Percentiles rank a stretch among this genome's conserved stretches.
These are phyloP conservation scores for Cinnamomum chago DNA, from an alignment of 164 flowering plant genomes.

Conservation along the genomic window DNA sequence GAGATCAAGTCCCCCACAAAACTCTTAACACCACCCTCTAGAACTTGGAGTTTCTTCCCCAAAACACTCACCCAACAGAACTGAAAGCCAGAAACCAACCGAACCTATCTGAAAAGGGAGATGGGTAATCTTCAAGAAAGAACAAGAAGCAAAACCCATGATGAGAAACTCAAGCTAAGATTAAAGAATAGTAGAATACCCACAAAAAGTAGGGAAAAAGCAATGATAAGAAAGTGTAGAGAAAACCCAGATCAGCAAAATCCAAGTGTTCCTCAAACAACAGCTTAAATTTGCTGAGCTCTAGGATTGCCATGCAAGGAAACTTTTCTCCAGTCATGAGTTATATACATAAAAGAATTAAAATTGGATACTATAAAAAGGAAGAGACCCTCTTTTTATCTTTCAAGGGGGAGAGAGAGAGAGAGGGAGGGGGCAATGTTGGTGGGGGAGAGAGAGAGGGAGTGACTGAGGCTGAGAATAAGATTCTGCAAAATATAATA, in stretches of 20 bases:
- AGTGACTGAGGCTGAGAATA: not conserved
- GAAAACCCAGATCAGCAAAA: slow-evolving; percentile 2
- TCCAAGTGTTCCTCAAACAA: not conserved
- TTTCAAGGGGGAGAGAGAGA: not conserved
- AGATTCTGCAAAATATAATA: not conserved
- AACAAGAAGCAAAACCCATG: not conserved
- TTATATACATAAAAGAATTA: not conserved
- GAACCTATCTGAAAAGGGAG: slow-evolving; percentile 5
- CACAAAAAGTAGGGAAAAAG: slow-evolving; percentile 7
- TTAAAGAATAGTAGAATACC: not conserved
- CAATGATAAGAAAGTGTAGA: slow-evolving; percentile 3
- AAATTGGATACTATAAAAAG: not conserved
- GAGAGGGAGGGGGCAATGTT: not conserved
- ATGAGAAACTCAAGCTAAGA: not conserved
- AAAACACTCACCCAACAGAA: not conserved
- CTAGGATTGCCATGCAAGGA: slow-evolving; percentile 3
- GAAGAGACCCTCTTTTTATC: not conserved
- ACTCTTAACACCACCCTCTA: not conserved
- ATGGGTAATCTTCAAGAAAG: slow-evolving; percentile 7
- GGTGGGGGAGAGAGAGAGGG: not conserved
- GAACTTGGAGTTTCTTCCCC: not conserved
- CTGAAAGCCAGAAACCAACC: not conserved
- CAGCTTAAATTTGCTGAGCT: not conserved
- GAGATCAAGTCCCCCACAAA: not conserved
- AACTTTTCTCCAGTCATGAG: slow-evolving; percentile 4